Percentiles rank a stretch among this genome's conserved stretches.
Conservation (phyloP, 345 rosid species). For the Excoecaria agallocha region DNA sequence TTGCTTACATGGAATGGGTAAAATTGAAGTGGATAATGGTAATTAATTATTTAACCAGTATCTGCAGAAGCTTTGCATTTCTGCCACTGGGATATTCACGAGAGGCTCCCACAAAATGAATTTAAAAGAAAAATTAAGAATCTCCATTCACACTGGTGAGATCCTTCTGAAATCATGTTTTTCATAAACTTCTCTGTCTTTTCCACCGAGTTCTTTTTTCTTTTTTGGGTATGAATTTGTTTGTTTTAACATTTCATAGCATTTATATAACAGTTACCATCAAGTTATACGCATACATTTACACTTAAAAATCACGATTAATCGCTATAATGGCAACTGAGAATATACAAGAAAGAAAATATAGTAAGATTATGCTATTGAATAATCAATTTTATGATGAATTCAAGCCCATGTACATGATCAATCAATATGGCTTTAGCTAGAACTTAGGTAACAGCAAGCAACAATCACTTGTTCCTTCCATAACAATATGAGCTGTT, state of each 20-base stretch:
- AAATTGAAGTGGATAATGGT: not conserved
- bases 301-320: not conserved
- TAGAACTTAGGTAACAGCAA: not conserved
- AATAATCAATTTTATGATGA: not conserved
- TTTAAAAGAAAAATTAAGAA: not conserved
- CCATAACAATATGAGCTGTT: not conserved
- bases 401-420: not conserved
- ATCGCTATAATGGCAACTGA: not conserved
- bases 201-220: not conserved
- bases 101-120: not conserved
- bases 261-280: not conserved
- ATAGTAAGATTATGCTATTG: not conserved
- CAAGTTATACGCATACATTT: too few species aligned
- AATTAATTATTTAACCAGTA: not conserved
- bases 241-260: not conserved
- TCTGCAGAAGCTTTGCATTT: not conserved
- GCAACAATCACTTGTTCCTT: not conserved
- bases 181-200: not conserved
- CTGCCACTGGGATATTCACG: not conserved
- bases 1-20: not conserved
- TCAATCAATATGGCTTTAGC: not conserved
- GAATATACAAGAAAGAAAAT: not conserved
- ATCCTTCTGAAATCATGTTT: not conserved
- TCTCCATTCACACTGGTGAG: not conserved
- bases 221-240: not conserved